These are phyloP conservation scores for Debaryomyces udenii DNA, from an alignment of 1,139 yeast species.

Conservation along the genomic window DNA sequence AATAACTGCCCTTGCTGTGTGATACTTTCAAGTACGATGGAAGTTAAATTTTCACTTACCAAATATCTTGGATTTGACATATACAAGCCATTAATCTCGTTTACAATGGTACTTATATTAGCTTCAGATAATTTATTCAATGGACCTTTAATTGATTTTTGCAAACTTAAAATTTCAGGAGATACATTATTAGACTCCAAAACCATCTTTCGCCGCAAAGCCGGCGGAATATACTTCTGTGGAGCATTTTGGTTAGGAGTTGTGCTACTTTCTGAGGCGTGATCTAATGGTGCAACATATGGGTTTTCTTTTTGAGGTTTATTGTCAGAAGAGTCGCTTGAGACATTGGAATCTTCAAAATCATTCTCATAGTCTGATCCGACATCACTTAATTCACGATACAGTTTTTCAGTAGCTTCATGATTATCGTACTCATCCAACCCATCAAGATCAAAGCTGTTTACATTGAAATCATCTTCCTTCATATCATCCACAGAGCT, in stretches of 20 bases:
- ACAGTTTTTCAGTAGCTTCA: constrained; percentile 15
- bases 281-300: constrained; percentile 70
- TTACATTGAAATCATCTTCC: constrained; percentile 28
- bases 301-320: constrained; percentile 69
- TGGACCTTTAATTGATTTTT: constrained; percentile 72
- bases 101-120: constrained; percentile 69
- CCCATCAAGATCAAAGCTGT: constrained; percentile 8
- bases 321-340: constrained; percentile 36
- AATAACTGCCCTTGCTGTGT: constrained; percentile 63
- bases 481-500: constrained; percentile 50
- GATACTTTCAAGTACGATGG: constrained; percentile 67
- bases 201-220: constrained; percentile 62
- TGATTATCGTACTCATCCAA: constrained; percentile 16
- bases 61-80: constrained; percentile 70
- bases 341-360: constrained; percentile 28
- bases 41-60: constrained; percentile 70
- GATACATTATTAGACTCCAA: constrained; percentile 38
- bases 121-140: constrained; percentile 87
- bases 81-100: constrained; percentile 67
- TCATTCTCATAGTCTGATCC: not conserved
- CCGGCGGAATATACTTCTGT: constrained; percentile 79
- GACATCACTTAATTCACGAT: constrained; percentile 29
- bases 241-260: constrained; percentile 19
- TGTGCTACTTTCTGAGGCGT: constrained; percentile 11
- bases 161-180: constrained; percentile 54